Evolutionary conservation across 306 rosid genomes (phyloP), one percentile per base, ranked within the genome.

Genomic region (Abrus precatorius): DNA sequence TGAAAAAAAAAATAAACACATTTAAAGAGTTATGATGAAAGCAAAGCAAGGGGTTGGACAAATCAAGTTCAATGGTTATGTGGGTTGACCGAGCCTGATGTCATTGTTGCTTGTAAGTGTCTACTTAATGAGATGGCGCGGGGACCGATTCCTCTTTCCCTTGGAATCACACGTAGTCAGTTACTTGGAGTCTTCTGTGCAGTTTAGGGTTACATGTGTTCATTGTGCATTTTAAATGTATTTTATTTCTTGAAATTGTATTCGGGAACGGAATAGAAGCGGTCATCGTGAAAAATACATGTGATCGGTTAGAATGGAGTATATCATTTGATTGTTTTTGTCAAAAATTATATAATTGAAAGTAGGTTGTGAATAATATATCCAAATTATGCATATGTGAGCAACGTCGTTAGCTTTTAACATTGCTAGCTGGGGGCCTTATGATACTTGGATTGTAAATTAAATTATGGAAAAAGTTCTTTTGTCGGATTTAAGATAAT

Each of bases 141-240:
- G 76, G 80, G 72, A 69, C 84, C 61, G 76, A 65, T 65, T 74
- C 80, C 75, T 55, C 44, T 5, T 6, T 6, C 45, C 54, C 34
- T 36, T 13, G 34, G 55, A 61, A 14, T 69, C 49, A 82, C 77
- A 75, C 77, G 77, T 69, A 62, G 30, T 43, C 71, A 28, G 11
- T 5, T 45, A 69, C 63, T 44, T 82, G 76, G 72, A 47, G 6
- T 13, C 57, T 66, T 81, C 38, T 28, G 0, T 10, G 0, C 40
- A 7, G 44, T 66, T 77, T 32, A 32, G 50, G 43, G 27, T 7
- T 40, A 28, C 57, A 40, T 66, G 75, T 28, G 68, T 55, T 77
- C 5, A 30, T 57, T 47, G 3, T 28, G 30, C 11, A 9, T 40
- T 59, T 32, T 10, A 44, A 30, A 7, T 65, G 20, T 29, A 41